Conservation (phyloP, 1,284 basidiomycete species). For the Sanghuangporus sanghuang region DNA sequence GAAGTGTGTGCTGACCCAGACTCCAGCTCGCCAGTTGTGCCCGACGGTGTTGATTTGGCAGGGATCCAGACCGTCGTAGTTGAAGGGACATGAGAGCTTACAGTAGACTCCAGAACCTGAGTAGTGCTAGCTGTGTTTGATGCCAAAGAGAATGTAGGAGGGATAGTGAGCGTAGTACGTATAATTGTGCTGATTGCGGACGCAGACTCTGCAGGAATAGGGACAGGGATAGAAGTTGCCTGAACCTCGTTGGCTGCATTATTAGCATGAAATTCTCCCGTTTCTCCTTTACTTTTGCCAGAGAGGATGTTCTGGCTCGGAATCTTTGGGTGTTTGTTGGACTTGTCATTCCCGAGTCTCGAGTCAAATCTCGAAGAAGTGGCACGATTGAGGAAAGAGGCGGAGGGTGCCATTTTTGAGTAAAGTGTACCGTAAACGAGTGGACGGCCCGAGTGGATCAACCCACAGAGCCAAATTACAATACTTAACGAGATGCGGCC, state of each 20-base stretch:
- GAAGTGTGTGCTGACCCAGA: not conserved
- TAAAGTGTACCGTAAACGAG: not conserved
- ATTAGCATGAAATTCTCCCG: not conserved
- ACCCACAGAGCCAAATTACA: not conserved
- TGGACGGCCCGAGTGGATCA: slow-evolving; percentile 3
- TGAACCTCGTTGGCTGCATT: slow-evolving; percentile 6
- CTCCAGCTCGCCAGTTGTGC: not conserved
- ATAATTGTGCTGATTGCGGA: not conserved
- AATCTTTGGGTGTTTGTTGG: not conserved
- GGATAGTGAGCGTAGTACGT: slow-evolving; percentile 11
- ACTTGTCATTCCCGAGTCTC: not conserved
- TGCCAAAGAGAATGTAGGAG: slow-evolving; percentile 5
- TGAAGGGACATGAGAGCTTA: not conserved
- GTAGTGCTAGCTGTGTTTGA: not conserved
- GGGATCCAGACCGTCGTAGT: slow-evolving; percentile 16
- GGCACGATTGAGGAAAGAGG: not conserved
- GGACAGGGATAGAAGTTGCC: slow-evolving; percentile 9
- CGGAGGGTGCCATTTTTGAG: not conserved
- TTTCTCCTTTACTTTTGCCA: not conserved
- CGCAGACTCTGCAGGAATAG: slow-evolving; percentile 8
- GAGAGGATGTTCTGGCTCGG: not conserved
- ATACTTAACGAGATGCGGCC: not conserved
- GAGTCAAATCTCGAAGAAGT: not conserved
- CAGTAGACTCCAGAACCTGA: not conserved
- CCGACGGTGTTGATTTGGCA: not conserved